Conservation (phyloP, 176 grass and related monocot species). For the Oryza rufipogon region DNA sequence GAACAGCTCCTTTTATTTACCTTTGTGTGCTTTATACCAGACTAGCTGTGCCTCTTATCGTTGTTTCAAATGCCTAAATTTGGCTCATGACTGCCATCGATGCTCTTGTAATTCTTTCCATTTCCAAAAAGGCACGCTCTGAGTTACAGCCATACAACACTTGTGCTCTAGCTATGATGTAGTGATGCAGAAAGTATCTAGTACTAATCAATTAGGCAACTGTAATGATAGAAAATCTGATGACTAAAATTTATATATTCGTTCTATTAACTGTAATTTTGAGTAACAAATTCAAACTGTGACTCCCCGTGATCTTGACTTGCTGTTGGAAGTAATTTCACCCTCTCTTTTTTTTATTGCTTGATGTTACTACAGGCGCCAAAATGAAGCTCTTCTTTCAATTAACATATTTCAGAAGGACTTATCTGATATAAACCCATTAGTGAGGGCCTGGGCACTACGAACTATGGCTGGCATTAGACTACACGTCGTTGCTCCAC, state of each 20-base stretch:
- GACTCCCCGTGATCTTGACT: not conserved
- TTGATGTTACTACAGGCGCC: constrained; percentile 56
- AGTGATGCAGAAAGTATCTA: not conserved
- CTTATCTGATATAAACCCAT: constrained; percentile 86
- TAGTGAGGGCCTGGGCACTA: constrained; percentile 92
- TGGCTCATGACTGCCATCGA: not conserved
- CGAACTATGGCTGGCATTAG: constrained; percentile 93
- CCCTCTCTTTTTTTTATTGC: not conserved
- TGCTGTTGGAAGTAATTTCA: not conserved
- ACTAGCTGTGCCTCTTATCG: too few species aligned
- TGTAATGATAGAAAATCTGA: not conserved
- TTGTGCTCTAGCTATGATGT: not conserved
- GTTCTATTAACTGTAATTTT: not conserved
- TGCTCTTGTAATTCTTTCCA: not conserved
- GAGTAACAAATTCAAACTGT: not conserved
- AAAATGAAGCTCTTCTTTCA: constrained; percentile 94
- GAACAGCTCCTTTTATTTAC: not conserved
- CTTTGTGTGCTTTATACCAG: not conserved
- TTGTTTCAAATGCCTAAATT: not conserved
- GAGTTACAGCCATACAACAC: not conserved
- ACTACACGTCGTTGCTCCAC: constrained; percentile 77
- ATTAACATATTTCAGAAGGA: constrained; percentile 99
- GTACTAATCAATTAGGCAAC: not conserved
- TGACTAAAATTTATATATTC: not conserved
- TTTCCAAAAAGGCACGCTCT: not conserved